Conservation (phyloP, 805 yeast genomes). For the Candida coquimbonensis region DNA sequence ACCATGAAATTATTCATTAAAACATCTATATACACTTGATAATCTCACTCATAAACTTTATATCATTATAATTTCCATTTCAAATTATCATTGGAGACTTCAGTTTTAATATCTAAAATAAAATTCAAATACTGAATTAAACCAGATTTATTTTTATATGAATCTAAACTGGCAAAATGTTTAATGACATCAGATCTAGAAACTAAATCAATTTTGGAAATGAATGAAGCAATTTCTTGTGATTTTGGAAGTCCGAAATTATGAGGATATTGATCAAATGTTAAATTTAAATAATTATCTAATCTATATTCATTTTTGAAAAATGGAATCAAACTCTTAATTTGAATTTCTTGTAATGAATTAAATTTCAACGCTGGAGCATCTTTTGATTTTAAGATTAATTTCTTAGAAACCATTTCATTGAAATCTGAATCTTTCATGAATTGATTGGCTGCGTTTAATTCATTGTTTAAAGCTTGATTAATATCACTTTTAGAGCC, state of each 20-base stretch:
- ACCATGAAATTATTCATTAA: not conserved
- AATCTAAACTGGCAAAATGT: conserved; percentile 41
- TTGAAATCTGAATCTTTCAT: conserved; percentile 59
- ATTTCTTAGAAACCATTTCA: conserved; percentile 57
- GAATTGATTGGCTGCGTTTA: conserved; percentile 71
- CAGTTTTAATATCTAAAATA: conserved; percentile 36
- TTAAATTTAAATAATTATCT: conserved; percentile 25
- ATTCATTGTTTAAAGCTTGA: conserved; percentile 65
- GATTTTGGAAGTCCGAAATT: conserved; percentile 79
- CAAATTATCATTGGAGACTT: conserved; percentile 6
- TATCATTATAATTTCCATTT: conserved; percentile 16
- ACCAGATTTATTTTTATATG: conserved; percentile 49
- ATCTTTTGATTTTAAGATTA: conserved; percentile 52
- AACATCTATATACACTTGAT: conserved; percentile 1
- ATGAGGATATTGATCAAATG: conserved; percentile 39
- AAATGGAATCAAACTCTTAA: conserved; percentile 26
- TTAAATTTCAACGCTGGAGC: conserved; percentile 45
- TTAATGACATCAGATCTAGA: conserved; percentile 58
- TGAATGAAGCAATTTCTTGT: conserved; percentile 51
- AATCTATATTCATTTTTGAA: conserved; percentile 24
- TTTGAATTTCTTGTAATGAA: conserved; percentile 30
- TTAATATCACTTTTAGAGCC: conserved; percentile 53
- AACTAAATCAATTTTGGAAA: conserved; percentile 31
- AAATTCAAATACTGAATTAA: conserved; percentile 51
- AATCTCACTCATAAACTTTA: too few relatives aligned